Evolutionary conservation across 352 stramenopile species (phyloP), one percentile per base, ranked within the genome.

Genomic region (Globisporangium alternatum): DNA sequence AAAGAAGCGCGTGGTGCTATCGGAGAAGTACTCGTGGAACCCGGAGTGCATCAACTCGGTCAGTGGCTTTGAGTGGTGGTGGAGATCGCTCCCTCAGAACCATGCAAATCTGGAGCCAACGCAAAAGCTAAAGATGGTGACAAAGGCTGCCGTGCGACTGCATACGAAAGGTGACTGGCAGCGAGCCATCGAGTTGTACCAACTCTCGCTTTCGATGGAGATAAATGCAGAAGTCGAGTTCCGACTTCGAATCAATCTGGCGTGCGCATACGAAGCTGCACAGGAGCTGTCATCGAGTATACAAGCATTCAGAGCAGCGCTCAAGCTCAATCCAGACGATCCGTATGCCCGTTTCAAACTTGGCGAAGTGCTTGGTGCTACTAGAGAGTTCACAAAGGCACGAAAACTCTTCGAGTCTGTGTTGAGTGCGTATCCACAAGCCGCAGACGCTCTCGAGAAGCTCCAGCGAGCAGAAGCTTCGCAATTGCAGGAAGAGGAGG

Each of bases 61-160:
- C 22, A 90, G 80, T 55, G 80, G 84, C 3, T 91, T 91, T 60
- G 80, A 91, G 58, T 93, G 84, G 84, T 93, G 79, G 80, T 91
- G 84, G 84, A 71, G 84, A 5, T 90, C 84, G 28, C 68, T 93
- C 0, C 84, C 84, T 12, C 72, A 78, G 47, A 74, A 89, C 48
- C 82, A 93, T 58, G 39, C 76, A 0, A 85, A 60, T 52, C 64
- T 93, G 12, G 78, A 89, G 49, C 80, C 78, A 19, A 84, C 78
- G 9, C 79, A 90, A 49, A 90, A 91, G 56, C 69, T 93, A n/a
- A 93, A 91, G 67, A 78, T 86, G 68, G 84, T 93, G 33, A 89
- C 82, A 6, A 89, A 88, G 63, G 82, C 82, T n/a, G 84, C 84
- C 0, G 77, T 93, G 33, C 66, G 76, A 5, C 68, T 89, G 35